Conservation (phyloP, 1,284 basidiomycete species). For the Rhodotorula sp. region DNA sequence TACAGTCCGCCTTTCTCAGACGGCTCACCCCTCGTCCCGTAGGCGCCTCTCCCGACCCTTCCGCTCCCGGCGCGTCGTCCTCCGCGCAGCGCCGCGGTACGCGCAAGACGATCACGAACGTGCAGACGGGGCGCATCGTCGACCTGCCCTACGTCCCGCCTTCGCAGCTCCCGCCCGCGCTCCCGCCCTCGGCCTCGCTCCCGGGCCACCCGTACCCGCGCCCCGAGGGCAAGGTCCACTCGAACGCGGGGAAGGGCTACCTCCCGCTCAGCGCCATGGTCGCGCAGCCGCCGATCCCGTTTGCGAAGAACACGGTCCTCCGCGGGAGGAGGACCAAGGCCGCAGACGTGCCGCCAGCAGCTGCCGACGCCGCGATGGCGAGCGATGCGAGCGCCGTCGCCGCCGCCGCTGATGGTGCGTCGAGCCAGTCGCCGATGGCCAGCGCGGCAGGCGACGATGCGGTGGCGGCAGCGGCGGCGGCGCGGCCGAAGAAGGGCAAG, state of each 20-base stretch:
- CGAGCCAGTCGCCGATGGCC: neutral
- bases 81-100: neutral
- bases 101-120: neutral
- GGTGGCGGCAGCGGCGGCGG: neutral
- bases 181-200: constrained; percentile 3
- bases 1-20: neutral
- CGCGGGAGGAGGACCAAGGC: constrained; percentile 30
- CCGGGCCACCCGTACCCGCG: constrained; percentile 18
- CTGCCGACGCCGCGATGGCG: too few species aligned
- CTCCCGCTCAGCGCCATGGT: constrained; percentile 27
- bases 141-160: neutral
- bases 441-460: neutral
- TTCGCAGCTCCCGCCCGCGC: neutral
- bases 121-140: neutral
- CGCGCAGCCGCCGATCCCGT: constrained; percentile 30
- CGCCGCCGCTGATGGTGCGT: too few species aligned
- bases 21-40: too few species aligned
- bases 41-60: neutral
- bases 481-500: constrained; percentile 4
- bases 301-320: constrained; percentile 28
- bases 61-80: neutral
- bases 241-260: constrained; percentile 11
- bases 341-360: neutral
- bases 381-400: too few species aligned
- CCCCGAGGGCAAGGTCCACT: neutral